Evolutionary conservation across 192 early-diverging fungal genomes (phyloP).

Genomic region (Allomyces javanicus): DNA sequence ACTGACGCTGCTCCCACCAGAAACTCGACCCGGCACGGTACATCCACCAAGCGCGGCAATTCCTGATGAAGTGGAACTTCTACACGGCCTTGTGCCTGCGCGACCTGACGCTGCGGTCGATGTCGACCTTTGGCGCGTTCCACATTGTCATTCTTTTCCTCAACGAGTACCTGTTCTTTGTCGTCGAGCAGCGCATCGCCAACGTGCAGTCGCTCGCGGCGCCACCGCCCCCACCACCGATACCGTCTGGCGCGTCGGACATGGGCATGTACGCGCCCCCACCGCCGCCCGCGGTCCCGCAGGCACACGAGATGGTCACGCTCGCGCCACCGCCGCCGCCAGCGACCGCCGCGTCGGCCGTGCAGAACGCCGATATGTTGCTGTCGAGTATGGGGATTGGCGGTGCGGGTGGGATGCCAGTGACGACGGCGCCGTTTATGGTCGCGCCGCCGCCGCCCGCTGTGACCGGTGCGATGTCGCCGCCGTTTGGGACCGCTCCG

Average conservation of each 20-base stretch:
- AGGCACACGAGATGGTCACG: too few relatives aligned
- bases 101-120: conserved; percentile 16
- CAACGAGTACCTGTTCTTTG: conserved; percentile 25
- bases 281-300: too few relatives aligned
- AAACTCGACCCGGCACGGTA: conserved; percentile 13
- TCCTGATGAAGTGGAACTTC: conserved; percentile 25
- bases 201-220: conserved; percentile 6
- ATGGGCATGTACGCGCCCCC: too few relatives aligned
- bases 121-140: conserved; percentile 17
- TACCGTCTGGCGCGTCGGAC: background rate
- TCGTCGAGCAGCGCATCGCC: conserved; percentile 26
- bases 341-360: too few relatives aligned
- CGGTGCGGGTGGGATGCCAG: too few relatives aligned
- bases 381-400: too few relatives aligned
- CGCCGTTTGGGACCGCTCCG: too few relatives aligned
- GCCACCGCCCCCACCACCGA: background rate
- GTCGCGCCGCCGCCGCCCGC: too few relatives aligned
- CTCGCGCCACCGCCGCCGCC: too few relatives aligned
- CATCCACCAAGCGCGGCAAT: conserved; percentile 19
- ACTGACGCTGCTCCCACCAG: background rate
- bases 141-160: conserved; percentile 19
- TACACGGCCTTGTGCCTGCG: conserved; percentile 19
- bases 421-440: too few relatives aligned
- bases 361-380: too few relatives aligned
- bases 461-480: too few relatives aligned